A percentile compares a stretch with the other conserved stretches of the same genome.
Evolutionary conservation across 306 rosid species (phyloP).

Genomic region (Bauhinia variegata): DNA sequence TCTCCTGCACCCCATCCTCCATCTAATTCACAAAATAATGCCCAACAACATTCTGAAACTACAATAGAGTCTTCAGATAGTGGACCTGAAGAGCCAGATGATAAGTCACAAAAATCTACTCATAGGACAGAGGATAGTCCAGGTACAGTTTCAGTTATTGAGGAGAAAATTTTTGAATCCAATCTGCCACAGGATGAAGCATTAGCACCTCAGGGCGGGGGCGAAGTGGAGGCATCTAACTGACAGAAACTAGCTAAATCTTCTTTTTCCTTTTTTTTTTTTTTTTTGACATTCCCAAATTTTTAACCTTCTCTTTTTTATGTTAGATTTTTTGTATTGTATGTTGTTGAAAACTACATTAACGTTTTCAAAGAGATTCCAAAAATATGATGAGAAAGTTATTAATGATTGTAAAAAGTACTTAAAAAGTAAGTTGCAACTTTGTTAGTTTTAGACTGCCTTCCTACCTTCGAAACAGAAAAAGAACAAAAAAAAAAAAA

Average conservation of each 20-base stretch:
- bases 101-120: slow-evolving; percentile 40
- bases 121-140: slow-evolving; percentile 43
- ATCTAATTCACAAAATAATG: slow-evolving; percentile 45
- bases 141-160: slow-evolving; percentile 42
- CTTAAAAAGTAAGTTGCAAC: too few relatives aligned
- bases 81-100: slow-evolving; percentile 42
- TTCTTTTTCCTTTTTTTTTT: not conserved
- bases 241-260: slow-evolving; percentile 28
- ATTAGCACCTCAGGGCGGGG: slow-evolving; percentile 46
- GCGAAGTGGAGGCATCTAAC: slow-evolving; percentile 38
- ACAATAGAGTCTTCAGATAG: slow-evolving; percentile 45
- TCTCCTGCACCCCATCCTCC: slow-evolving; percentile 46
- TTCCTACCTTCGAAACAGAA: too few relatives aligned
- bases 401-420: too few relatives aligned
- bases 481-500: too few relatives aligned
- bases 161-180: slow-evolving; percentile 53
- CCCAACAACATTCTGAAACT: slow-evolving; percentile 48
- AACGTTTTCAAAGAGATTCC: slow-evolving; percentile 19
- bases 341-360: not conserved
- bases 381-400: slow-evolving; percentile 15
- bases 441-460: too few relatives aligned
- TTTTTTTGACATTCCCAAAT: not conserved
- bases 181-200: slow-evolving; percentile 52
- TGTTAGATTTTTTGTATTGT: slow-evolving; percentile 14
- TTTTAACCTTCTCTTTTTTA: slow-evolving; percentile 6